Evolutionary conservation across 1,284 basidiomycete genomes (phyloP).

Genomic region (Ceratobasidium sp.): DNA sequence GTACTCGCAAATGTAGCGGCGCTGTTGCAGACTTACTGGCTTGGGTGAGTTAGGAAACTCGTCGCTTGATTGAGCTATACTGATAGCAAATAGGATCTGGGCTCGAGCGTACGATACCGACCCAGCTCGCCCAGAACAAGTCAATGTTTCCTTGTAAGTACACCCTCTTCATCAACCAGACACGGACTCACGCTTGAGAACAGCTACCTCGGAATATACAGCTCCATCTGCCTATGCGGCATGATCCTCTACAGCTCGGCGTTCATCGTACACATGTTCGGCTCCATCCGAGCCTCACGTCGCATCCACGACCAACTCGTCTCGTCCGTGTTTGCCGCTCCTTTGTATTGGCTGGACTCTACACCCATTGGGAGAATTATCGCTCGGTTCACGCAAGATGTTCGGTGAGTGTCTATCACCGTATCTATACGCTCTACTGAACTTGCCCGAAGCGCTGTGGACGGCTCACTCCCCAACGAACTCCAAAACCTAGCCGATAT

Average conservation of each 20-base stretch:
- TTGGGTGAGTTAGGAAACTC: conserved; percentile 38
- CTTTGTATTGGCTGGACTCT: conserved; percentile 55
- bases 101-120: conserved; percentile 51
- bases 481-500: conserved; percentile 50
- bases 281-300: conserved; percentile 60
- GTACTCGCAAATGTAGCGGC: conserved; percentile 25
- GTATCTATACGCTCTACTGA: too few relatives aligned
- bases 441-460: conserved; percentile 25
- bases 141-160: conserved; percentile 46
- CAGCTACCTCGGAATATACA: conserved; percentile 50
- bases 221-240: conserved; percentile 46
- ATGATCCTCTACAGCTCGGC: conserved; percentile 35
- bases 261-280: conserved; percentile 54
- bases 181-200: conserved; percentile 8
- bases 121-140: conserved; percentile 46
- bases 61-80: background rate
- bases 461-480: conserved; percentile 37
- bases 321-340: conserved; percentile 62
- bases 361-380: conserved; percentile 55
- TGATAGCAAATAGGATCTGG: conserved; percentile 47
- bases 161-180: conserved; percentile 29
- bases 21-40: conserved; percentile 44
- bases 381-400: conserved; percentile 54
- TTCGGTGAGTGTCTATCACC: conserved; percentile 49
- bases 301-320: conserved; percentile 64